These are phyloP conservation scores for Colletotrichum caudatum DNA, from an alignment of 2,329 filamentous ascomycete species.

Conservation along the genomic window DNA sequence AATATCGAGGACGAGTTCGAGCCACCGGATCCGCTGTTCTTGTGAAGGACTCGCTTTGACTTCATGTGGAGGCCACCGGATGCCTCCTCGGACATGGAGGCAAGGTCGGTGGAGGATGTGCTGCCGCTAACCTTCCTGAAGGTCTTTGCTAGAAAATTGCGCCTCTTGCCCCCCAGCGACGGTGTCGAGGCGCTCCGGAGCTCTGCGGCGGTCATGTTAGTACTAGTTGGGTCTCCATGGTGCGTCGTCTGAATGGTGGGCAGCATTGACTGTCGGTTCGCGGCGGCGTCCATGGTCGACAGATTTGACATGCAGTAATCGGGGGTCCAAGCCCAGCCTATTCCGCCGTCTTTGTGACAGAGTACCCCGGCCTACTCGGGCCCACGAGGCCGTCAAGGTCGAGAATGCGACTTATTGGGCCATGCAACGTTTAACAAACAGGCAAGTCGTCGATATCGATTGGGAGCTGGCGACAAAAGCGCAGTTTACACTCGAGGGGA, in stretches of 20 bases:
- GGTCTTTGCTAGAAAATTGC: slow-evolving; percentile 42
- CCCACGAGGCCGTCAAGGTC: slow-evolving; percentile 40
- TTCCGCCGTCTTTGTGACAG: slow-evolving; percentile 28
- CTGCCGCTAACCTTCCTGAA: slow-evolving; percentile 43
- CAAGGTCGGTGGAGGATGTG: slow-evolving; percentile 38
- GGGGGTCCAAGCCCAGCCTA: slow-evolving; percentile 28
- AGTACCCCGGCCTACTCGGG: slow-evolving; percentile 30
- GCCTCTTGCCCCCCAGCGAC: slow-evolving; percentile 34
- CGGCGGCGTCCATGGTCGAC: slow-evolving; percentile 37
- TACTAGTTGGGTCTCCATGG: slow-evolving; percentile 30
- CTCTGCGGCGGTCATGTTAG: slow-evolving; percentile 25
- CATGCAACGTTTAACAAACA: slow-evolving; percentile 30
- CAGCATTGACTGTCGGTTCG: slow-evolving; percentile 38
- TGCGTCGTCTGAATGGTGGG: slow-evolving; percentile 40
- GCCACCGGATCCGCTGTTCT: slow-evolving; percentile 46
- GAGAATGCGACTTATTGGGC: slow-evolving; percentile 39
- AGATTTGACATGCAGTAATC: slow-evolving; percentile 26
- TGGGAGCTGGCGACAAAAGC: slow-evolving; percentile 6
- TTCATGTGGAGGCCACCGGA: slow-evolving; percentile 23
- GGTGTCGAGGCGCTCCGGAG: slow-evolving; percentile 34
- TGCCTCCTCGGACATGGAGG: slow-evolving; percentile 26
- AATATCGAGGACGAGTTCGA: slow-evolving; percentile 51
- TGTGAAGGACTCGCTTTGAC: slow-evolving; percentile 48
- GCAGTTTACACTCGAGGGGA: slow-evolving; percentile 1
- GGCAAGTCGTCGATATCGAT: slow-evolving; percentile 26